Percentiles rank a stretch among this genome's conserved stretches.
Conservation (phyloP, 2,329 filamentous ascomycete species). For the Fusarium napiforme region DNA sequence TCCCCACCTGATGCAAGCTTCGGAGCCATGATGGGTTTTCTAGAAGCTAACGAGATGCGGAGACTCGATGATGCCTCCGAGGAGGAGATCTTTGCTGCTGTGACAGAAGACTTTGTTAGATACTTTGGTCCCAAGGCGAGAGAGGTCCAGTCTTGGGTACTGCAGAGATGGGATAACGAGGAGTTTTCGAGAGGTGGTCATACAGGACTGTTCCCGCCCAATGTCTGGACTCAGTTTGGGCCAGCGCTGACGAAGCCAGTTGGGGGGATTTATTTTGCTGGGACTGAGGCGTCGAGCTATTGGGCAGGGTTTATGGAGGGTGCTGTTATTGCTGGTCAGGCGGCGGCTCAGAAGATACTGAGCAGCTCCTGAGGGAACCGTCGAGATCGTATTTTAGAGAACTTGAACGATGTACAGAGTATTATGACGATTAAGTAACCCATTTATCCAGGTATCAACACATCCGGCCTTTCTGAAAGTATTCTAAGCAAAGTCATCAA, state of each 20-base stretch:
- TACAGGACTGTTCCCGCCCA: not conserved
- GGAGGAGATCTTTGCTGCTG: not conserved
- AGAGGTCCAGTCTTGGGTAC: not conserved
- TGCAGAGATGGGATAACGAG: not conserved
- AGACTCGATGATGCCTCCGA: not conserved
- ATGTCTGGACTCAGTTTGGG: not conserved
- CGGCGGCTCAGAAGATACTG: not conserved
- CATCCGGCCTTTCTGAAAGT: too few relatives aligned
- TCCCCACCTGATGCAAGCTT: not conserved
- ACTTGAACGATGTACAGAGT: too few relatives aligned
- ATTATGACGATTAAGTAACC: too few relatives aligned
- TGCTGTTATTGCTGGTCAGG: not conserved
- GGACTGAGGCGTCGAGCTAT: not conserved
- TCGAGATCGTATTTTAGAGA: too few relatives aligned
- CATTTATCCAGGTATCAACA: fast-evolving
- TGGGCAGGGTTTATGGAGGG: not conserved
- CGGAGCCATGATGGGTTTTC: not conserved
- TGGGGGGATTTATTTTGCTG: not conserved
- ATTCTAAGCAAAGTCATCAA: too few relatives aligned
- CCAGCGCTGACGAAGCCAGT: not conserved
- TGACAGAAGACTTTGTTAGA: not conserved
- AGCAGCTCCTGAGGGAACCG: too few relatives aligned
- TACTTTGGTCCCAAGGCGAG: not conserved
- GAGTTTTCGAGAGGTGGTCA: not conserved
- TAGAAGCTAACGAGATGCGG: not conserved